A percentile compares a stretch with the other conserved stretches of the same genome.
Conservation (phyloP, 495 filamentous ascomycete species). For the Sordaria brevicollis region DNA sequence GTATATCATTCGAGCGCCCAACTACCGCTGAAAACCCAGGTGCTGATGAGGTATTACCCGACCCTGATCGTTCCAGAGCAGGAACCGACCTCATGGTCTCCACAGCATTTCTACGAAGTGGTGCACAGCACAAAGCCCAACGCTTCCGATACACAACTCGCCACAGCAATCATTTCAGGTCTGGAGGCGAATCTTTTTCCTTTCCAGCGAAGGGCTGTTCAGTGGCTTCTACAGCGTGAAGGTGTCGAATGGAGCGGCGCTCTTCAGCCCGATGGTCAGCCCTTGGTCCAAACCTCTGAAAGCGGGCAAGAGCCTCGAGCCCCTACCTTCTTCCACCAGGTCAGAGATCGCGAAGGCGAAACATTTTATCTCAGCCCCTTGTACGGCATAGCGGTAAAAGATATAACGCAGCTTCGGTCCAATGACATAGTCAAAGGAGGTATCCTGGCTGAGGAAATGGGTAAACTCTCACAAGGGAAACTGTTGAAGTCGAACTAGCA, state of each 20-base stretch:
- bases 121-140: conserved; percentile 26
- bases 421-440: conserved; percentile 47
- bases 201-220: conserved; percentile 33
- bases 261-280: not conserved
- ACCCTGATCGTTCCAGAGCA: not conserved
- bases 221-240: conserved; percentile 37
- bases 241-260: conserved; percentile 24
- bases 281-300: conserved; percentile 7
- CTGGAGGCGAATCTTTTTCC: conserved; percentile 30
- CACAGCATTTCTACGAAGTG: conserved; percentile 36
- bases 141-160: conserved; percentile 7
- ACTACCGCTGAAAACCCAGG: conserved; percentile 7
- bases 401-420: conserved; percentile 36
- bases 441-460: conserved; percentile 90
- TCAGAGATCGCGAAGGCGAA: conserved; percentile 23
- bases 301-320: not conserved
- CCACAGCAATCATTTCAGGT: conserved; percentile 13
- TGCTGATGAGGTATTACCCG: conserved; percentile 21
- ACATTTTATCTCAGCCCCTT: conserved; percentile 46
- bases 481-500: not conserved
- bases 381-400: conserved; percentile 48
- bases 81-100: conserved; percentile 12
- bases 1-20: conserved; percentile 5
- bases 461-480: not conserved
- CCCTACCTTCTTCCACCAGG: conserved; percentile 6